phyloP scores from a whole-genome alignment of 306 rosid species.

The Prunus mira region DNA sequence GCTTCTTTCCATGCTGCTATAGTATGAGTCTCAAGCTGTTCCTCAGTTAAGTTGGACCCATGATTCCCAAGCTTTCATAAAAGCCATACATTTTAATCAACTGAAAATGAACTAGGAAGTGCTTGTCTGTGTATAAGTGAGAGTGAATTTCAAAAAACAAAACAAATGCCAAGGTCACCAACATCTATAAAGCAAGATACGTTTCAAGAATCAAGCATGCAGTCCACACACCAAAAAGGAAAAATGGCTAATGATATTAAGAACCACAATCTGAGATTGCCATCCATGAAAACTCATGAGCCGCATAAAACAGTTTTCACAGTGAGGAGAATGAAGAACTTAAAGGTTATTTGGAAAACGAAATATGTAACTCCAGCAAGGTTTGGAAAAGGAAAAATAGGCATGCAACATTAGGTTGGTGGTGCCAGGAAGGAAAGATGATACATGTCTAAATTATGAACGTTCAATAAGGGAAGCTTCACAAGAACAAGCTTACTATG shows the following conservation, averaged over 20 bases:
- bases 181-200: constrained; percentile 13
- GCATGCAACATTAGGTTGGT: background rate
- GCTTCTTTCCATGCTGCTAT: constrained; percentile 88
- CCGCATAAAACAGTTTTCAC: background rate
- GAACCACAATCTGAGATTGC: background rate
- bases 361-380: background rate
- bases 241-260: background rate
- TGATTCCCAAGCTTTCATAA: constrained; percentile 73
- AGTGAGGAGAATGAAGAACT: background rate
- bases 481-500: background rate
- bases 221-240: background rate
- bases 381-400: background rate
- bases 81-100: constrained; percentile 10
- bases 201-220: background rate
- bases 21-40: constrained; percentile 85
- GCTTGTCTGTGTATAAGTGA: background rate
- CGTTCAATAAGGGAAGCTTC: background rate
- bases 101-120: background rate
- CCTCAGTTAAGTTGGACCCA: constrained; percentile 79
- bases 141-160: background rate
- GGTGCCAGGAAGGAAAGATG: background rate
- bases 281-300: constrained; percentile 4
- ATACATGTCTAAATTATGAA: background rate
- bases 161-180: background rate
- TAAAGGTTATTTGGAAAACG: too few relatives aligned